phyloP scores from a whole-genome alignment of 2,329 filamentous ascomycete genomes.

The Fusarium globosum region DNA sequence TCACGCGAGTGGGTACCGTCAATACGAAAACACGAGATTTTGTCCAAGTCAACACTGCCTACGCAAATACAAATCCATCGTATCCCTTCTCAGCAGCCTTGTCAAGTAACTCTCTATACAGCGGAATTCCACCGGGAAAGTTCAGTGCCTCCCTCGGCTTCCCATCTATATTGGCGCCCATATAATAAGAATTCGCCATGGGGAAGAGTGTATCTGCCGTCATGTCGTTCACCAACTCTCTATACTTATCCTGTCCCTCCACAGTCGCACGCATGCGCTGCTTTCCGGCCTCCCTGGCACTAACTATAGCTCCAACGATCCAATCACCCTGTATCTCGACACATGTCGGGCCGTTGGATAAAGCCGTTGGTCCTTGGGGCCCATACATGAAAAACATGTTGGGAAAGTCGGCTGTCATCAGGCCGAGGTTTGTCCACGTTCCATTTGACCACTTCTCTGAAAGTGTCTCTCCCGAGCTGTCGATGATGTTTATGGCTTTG shows the following conservation, averaged over 20 bases:
- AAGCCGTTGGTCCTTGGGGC: too few relatives aligned
- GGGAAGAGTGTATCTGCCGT: not conserved
- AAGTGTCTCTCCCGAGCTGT: too few relatives aligned
- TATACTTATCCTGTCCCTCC: not conserved
- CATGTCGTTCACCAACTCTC: not conserved
- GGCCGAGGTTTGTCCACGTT: too few relatives aligned
- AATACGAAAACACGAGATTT: not conserved
- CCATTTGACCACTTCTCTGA: too few relatives aligned
- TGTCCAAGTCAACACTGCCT: not conserved
- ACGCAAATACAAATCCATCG: not conserved
- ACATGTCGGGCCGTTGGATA: too few relatives aligned
- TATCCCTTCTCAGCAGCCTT: not conserved
- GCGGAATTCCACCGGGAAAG: rapidly evolving
- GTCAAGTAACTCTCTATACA: not conserved
- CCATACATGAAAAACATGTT: too few relatives aligned
- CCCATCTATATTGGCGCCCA: not conserved
- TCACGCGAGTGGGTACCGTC: not conserved
- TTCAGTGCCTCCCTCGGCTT: too few relatives aligned
- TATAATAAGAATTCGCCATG: too few relatives aligned
- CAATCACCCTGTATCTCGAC: too few relatives aligned
- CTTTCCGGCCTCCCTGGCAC: not conserved
- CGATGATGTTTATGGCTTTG: too few relatives aligned
- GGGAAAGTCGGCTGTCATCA: too few relatives aligned
- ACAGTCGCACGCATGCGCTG: not conserved
- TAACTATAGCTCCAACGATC: too few relatives aligned